These are phyloP conservation scores for Dendrothele bispora DNA, from an alignment of 768 basidiomycete species.

Conservation along the genomic window DNA sequence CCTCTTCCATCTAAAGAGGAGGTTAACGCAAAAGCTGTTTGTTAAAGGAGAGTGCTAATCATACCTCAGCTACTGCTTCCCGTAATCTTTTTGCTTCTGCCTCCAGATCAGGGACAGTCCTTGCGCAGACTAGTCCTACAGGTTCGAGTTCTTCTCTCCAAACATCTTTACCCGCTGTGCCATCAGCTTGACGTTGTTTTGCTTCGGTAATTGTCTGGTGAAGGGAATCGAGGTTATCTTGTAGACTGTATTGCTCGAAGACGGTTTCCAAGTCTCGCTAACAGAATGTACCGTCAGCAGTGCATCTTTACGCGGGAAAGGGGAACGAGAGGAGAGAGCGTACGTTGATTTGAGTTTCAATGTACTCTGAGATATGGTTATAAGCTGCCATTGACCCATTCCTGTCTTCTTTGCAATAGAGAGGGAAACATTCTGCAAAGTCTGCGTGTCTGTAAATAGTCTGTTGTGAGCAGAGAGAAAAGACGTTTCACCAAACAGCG, in stretches of 20 bases:
- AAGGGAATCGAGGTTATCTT: constrained; percentile 68
- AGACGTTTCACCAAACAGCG: neutral
- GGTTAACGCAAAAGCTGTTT: neutral
- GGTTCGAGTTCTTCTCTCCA: constrained; percentile 71
- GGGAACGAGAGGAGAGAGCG: constrained; percentile 16
- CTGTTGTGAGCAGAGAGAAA: neutral
- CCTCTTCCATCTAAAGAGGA: constrained; percentile 50
- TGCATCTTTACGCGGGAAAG: constrained; percentile 4
- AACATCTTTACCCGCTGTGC: constrained; percentile 44
- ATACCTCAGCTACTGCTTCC: constrained; percentile 38
- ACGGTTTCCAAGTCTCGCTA: constrained; percentile 68
- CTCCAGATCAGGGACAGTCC: constrained; percentile 60
- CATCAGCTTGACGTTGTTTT: constrained; percentile 50
- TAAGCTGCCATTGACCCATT: constrained; percentile 60
- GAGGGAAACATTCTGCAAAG: constrained; percentile 64
- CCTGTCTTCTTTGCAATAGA: constrained; percentile 66
- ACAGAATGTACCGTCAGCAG: neutral
- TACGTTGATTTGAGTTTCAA: constrained; percentile 62
- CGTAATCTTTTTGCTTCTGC: constrained; percentile 39
- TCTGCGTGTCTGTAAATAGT: constrained; percentile 45
- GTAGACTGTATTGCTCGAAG: constrained; percentile 67
- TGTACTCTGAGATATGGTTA: constrained; percentile 68
- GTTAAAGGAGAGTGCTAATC: constrained; percentile 2
- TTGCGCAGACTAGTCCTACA: constrained; percentile 58
- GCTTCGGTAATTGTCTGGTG: constrained; percentile 73